Base-by-base conservation (phyloP, 73 alveolate genomes). In the Stentor coeruleus region DNA sequence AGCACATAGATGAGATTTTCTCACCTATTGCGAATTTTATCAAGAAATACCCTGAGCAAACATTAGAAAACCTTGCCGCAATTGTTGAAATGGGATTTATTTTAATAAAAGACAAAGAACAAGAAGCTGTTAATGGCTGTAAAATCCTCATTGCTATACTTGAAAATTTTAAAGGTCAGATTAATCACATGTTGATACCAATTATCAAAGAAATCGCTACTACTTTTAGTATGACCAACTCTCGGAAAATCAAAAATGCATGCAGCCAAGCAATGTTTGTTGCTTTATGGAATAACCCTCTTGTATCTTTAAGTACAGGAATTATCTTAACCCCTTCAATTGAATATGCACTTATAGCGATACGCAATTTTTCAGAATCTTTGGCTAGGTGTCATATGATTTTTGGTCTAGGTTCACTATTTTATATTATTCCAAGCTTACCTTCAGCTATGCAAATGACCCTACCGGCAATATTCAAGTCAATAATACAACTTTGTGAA, bases 1-100 rank as follows among this genome's bases (percentile, higher is more conserved):
- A 66, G 26, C 36, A 66, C 37, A 1, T 66, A 20, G 79, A 66
- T 28, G 79, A 66, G 2, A 31, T 66, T 66, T 66, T 66, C 37
- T 66, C 79, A 66, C 79, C 79, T 26, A 1, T 66, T 11, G 79
- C 42, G 1, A 66, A 66, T 66, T 66, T 20, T 31, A 26, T 66
- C n/a, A 14, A 20, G 37, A 66, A 66, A 66, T 66, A 66, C 39
- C 36, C 36, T 28, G n/a, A 66, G 1, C 39, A 26, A 20, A 66
- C 42, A 28, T 66, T 20, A 26, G 79, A 20, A 66, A 66, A 66
- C 2, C n/a, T 66, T 40, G 40, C 14, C 37, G 36, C 33, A 33
- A 28, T 66, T 33, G 11, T 66, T 66, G 36, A 20, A 20, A 20
- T 66, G 20, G 79, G 49, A 1, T 28, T 33, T 26, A 66, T 20